phyloP scores from a whole-genome alignment of 331 rosid species.

The Rhamnella rubrinervis region DNA sequence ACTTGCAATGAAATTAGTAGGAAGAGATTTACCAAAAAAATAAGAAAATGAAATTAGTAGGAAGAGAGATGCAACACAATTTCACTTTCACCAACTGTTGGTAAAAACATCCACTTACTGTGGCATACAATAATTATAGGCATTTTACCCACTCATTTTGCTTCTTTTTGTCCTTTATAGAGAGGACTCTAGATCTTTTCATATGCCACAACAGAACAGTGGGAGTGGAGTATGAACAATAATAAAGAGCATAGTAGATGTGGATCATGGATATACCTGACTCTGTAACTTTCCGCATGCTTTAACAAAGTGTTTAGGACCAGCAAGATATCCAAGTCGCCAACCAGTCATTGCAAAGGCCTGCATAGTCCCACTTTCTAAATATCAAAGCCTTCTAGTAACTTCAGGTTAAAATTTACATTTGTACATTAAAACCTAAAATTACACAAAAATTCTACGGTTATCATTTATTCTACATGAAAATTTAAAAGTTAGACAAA shows the following conservation, averaged over 20 bases:
- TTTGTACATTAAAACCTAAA: too few relatives aligned
- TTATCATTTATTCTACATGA: too few relatives aligned
- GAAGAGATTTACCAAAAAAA: too few relatives aligned
- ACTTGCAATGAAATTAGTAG: background rate
- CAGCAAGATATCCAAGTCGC: constrained; percentile 92
- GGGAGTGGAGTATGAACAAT: constrained; percentile 9
- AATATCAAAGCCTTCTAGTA: constrained; percentile 13
- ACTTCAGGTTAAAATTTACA: constrained; percentile 6
- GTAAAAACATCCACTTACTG: background rate
- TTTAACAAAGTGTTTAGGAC: constrained; percentile 76
- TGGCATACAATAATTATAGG: background rate
- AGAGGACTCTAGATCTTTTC: too few relatives aligned
- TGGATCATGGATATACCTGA: constrained; percentile 52
- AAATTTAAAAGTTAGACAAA: background rate
- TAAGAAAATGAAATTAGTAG: background rate
- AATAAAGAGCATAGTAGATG: constrained; percentile 4
- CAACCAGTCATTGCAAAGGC: constrained; percentile 96
- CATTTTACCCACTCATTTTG: background rate
- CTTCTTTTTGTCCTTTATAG: background rate
- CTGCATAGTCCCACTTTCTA: constrained; percentile 32
- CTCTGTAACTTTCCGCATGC: constrained; percentile 87
- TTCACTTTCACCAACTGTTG: background rate
- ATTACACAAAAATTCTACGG: background rate
- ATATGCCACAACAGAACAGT: background rate
- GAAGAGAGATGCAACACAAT: background rate